Percentiles rank a stretch among this genome's conserved stretches.
Evolutionary conservation across 2,329 filamentous ascomycete genomes (phyloP).

Genomic region (Thielaviopsis musarum): DNA sequence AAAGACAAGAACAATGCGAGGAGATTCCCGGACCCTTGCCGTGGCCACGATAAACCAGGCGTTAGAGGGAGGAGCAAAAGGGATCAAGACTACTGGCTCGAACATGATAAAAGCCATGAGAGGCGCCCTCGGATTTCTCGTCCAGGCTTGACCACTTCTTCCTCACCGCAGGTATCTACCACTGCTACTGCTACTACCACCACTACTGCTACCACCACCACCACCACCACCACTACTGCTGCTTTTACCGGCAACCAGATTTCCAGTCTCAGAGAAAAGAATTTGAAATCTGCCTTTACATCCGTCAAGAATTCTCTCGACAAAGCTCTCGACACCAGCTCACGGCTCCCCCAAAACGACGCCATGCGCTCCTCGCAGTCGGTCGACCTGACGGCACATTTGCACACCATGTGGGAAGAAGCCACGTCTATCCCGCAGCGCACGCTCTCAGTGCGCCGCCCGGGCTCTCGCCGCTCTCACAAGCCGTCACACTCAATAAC

Average conservation of each 20-base stretch:
- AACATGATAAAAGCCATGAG: background rate
- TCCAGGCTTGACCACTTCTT: background rate
- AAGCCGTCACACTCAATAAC: background rate
- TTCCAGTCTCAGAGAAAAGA: background rate
- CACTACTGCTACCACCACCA: background rate
- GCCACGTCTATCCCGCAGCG: slow-evolving; percentile 3
- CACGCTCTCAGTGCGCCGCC: slow-evolving; percentile 1
- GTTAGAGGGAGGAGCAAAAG: background rate
- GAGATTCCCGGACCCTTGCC: background rate
- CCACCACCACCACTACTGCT: background rate
- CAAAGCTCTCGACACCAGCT: background rate
- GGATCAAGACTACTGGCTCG: background rate
- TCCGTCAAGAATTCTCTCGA: background rate
- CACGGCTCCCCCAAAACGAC: background rate
- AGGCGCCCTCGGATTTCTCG: background rate
- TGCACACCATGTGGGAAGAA: slow-evolving; percentile 7
- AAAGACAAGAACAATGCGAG: background rate
- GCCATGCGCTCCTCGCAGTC: slow-evolving; percentile 5
- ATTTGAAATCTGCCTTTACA: background rate
- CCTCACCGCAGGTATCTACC: background rate
- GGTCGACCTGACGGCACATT: slow-evolving; percentile 1
- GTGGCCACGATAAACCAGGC: background rate
- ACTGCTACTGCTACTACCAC: background rate
- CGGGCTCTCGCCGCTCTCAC: background rate
- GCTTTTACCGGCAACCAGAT: background rate